Evolutionary conservation across 495 filamentous ascomycete species (phyloP), one percentile per base, ranked within the genome.

Genomic region (Immersiella caudata): DNA sequence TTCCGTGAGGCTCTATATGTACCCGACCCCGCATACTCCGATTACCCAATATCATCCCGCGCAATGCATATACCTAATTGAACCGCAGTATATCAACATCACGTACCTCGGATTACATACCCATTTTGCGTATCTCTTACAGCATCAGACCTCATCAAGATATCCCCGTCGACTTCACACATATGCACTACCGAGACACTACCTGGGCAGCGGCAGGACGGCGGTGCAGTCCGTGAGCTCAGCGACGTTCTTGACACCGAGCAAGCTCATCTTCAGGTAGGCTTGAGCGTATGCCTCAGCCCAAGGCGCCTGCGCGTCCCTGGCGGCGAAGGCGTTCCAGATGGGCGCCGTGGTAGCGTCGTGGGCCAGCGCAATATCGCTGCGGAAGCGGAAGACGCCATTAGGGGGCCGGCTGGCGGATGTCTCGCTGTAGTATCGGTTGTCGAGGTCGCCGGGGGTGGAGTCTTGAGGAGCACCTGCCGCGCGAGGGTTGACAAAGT

Each of bases 231-330:
- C 61, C 6, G 49, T 54, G 5, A 63, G 46, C 2, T 52, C 49
- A 0, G 22, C 61, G 25, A 63, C 46, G 33, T 63, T 52, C 61
- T 63, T 63, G 1, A 63, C 61, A 2, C 61, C 61, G 20, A 63
- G 16, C 40, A 63, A 20, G 25, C 46, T 63, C 61, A 63, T 63
- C 61, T 54, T 51, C 14, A 63, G 50, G 25, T 51, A 51, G 16
- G 61, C 61, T 16, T 52, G 22, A 4, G 61, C 61, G 21, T 63
- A 63, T 0, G 40, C 46, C 22, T 33, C 61, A 0, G 22, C 49
- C 61, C 61, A 63, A 6, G 61, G 26, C 1, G 46, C 25, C 49
- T 63, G 61, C 7, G 22, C 49, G 7, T 26, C 61, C 16, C 24
- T 7, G 1, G 46, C 61, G 6, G 40, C 26, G 21, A 63, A 63